Evolutionary conservation across 768 basidiomycete species (phyloP).

Genomic region (Tulasnella sp.): DNA sequence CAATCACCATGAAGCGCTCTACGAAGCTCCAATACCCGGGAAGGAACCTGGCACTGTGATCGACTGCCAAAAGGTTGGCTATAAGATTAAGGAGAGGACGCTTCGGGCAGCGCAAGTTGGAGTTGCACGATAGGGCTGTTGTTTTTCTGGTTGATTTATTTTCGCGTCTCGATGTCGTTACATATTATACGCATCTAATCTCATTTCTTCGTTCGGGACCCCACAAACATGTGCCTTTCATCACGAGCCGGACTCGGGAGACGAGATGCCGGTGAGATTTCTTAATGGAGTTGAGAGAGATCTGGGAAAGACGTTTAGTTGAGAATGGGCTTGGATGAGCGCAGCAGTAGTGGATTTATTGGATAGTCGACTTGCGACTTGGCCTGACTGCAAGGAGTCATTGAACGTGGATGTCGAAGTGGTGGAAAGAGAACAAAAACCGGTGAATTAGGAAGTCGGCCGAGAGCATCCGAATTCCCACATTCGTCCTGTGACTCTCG

Average conservation of each 20-base stretch:
- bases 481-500: slow-evolving; percentile 2
- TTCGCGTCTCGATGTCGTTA: background rate
- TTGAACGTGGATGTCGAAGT: background rate
- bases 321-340: background rate
- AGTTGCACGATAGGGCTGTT: slow-evolving; percentile 44
- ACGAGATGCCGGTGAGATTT: no score
- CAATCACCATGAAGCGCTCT: slow-evolving; percentile 90
- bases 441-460: slow-evolving; percentile 12
- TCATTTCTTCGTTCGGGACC: background rate
- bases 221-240: background rate
- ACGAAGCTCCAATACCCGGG: slow-evolving; percentile 80
- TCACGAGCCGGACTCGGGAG: background rate
- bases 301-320: no score
- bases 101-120: slow-evolving; percentile 95
- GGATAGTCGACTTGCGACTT: background rate
- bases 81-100: slow-evolving; percentile 89
- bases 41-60: slow-evolving; percentile 85
- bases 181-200: slow-evolving; percentile 1
- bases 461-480: background rate
- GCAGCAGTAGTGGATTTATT: background rate
- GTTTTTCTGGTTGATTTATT: background rate
- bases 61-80: slow-evolving; percentile 85
- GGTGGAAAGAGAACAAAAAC: background rate
- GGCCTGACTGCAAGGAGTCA: background rate
- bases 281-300: no score